Conservation (phyloP, 2,329 filamentous ascomycete species). For the Celoporthe dispersa region DNA sequence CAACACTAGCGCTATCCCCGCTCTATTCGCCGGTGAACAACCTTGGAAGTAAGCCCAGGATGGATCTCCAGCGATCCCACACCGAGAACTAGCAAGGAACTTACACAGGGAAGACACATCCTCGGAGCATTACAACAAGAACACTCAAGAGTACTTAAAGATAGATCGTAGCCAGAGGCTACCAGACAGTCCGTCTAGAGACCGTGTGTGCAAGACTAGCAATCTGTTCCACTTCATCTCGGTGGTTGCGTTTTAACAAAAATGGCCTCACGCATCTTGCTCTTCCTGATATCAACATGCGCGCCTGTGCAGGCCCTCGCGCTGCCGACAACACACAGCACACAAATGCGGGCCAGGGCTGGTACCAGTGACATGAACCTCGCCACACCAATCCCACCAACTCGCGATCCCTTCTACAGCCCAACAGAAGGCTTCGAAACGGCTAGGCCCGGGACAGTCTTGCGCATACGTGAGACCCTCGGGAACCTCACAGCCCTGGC, state of each 20-base stretch:
- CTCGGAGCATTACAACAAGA: background rate
- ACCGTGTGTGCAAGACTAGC: background rate
- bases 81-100: background rate
- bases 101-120: background rate
- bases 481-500: constrained; percentile 34
- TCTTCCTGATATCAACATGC: constrained; percentile 13
- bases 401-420: constrained; percentile 41
- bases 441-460: constrained; percentile 36
- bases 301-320: background rate
- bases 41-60: background rate
- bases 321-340: background rate
- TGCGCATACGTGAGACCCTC: constrained; percentile 37
- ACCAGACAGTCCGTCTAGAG: background rate
- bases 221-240: background rate
- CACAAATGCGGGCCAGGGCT: background rate
- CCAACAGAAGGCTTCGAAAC: constrained; percentile 37
- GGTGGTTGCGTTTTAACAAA: background rate
- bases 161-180: background rate
- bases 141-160: background rate
- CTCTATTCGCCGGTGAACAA: background rate
- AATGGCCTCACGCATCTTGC: constrained; percentile 14
- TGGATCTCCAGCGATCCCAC: too few species aligned
- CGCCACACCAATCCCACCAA: constrained; percentile 34
- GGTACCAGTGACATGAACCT: background rate
- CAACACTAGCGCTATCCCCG: background rate